Evolutionary conservation across 2,329 filamentous ascomycete genomes (phyloP).

Genomic region (Tolypocladium amazonense): DNA sequence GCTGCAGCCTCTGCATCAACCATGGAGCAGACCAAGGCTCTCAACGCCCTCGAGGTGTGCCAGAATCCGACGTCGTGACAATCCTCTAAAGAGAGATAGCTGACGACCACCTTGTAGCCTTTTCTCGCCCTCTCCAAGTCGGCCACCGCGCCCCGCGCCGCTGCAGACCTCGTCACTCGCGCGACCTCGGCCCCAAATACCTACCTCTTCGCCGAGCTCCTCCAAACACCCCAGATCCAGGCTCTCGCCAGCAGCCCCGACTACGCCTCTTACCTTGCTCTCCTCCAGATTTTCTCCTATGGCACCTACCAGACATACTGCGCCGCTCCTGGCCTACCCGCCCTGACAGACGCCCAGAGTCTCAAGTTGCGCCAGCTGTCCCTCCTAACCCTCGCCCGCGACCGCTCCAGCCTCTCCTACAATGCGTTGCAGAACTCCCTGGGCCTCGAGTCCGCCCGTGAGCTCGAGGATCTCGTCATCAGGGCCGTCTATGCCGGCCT

Average conservation of each 20-base stretch:
- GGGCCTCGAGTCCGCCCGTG: conserved; percentile 52
- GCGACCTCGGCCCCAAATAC: conserved; percentile 85
- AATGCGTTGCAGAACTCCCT: conserved; percentile 54
- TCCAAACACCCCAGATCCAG: conserved; percentile 70
- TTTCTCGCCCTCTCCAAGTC: conserved; percentile 84
- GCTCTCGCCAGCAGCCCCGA: conserved; percentile 53
- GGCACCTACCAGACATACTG: conserved; percentile 75
- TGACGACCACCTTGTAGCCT: conserved; percentile 47
- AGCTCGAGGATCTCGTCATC: conserved; percentile 80
- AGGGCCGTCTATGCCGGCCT: conserved; percentile 80
- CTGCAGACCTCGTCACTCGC: conserved; percentile 75
- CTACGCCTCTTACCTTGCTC: conserved; percentile 50
- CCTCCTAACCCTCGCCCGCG: conserved; percentile 68
- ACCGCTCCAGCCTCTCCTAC: conserved; percentile 63
- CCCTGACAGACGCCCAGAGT: conserved; percentile 60
- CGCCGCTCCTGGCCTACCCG: conserved; percentile 45
- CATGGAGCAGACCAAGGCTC: conserved; percentile 66
- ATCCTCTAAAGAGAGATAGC: neutral
- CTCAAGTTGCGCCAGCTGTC: conserved; percentile 87
- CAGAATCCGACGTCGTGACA: conserved; percentile 8
- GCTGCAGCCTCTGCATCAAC: conserved; percentile 8
- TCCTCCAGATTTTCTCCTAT: conserved; percentile 85
- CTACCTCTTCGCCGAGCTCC: conserved; percentile 89
- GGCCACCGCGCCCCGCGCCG: conserved; percentile 71
- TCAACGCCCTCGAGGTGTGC: conserved; percentile 51